Conservation (phyloP, 768 basidiomycete genomes). For the Chlorophyllum brunneum region DNA sequence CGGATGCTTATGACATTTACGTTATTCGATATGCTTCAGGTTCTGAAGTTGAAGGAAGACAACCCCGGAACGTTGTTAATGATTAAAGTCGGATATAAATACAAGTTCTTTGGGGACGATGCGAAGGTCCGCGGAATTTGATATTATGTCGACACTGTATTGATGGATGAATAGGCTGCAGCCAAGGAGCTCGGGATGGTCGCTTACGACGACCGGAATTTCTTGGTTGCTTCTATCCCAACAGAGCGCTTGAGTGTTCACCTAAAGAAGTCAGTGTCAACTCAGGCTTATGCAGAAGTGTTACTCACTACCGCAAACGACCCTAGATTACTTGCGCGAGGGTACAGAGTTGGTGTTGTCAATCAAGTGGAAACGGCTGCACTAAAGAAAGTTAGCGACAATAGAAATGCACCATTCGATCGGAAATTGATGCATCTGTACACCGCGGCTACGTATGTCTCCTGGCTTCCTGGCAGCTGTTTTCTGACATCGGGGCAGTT, state of each 20-base stretch:
- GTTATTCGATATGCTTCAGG: conserved; percentile 26
- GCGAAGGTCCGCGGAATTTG: conserved; percentile 49
- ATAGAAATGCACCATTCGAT: conserved; percentile 67
- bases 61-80: conserved; percentile 68
- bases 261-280: conserved; percentile 59
- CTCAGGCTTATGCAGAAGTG: background rate
- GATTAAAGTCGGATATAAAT: conserved; percentile 84
- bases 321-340: conserved; percentile 69
- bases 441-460: conserved; percentile 80
- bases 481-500: conserved; percentile 41
- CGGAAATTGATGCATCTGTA: conserved; percentile 75
- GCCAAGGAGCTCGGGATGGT: conserved; percentile 77
- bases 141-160: background rate
- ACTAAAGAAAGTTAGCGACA: conserved; percentile 79
- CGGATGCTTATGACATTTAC: background rate
- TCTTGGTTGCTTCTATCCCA: conserved; percentile 74
- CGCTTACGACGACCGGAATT: conserved; percentile 67
- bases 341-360: conserved; percentile 81
- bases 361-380: conserved; percentile 86
- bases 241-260: conserved; percentile 63
- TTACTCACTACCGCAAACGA: background rate
- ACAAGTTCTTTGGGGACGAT: conserved; percentile 80
- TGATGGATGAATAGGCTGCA: conserved; percentile 46
- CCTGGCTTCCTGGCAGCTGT: background rate
- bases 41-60: conserved; percentile 55